Evolutionary conservation across 768 basidiomycete genomes (phyloP).

Genomic region (Boletellus ananas): DNA sequence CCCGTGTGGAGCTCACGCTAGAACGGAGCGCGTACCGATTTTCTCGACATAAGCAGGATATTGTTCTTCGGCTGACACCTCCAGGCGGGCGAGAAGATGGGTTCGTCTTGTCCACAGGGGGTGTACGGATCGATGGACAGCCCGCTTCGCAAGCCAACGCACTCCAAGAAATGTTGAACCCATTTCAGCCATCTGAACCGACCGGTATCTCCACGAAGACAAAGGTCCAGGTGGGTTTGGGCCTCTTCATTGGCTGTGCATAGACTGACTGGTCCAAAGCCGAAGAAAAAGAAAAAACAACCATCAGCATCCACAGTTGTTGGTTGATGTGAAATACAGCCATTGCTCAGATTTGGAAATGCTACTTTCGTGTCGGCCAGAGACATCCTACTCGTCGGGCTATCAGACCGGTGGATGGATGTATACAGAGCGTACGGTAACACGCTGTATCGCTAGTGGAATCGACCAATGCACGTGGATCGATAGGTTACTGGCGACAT

Average conservation of each 20-base stretch:
- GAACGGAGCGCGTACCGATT: slow-evolving; percentile 25
- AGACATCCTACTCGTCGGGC: too few species aligned
- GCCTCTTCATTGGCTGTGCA: background rate
- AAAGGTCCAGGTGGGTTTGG: slow-evolving; percentile 15
- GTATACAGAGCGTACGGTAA: too few species aligned
- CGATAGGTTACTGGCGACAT: too few species aligned
- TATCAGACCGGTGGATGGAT: too few species aligned
- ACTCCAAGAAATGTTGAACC: slow-evolving; percentile 20
- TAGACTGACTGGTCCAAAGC: slow-evolving; percentile 9
- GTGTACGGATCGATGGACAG: slow-evolving; percentile 25
- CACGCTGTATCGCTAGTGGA: too few species aligned
- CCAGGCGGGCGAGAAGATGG: slow-evolving; percentile 14
- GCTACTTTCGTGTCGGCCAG: background rate
- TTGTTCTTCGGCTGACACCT: slow-evolving; percentile 16
- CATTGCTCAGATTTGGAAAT: background rate
- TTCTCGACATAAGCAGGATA: slow-evolving; percentile 16
- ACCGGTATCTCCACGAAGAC: slow-evolving; percentile 7
- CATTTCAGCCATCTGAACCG: slow-evolving; percentile 7
- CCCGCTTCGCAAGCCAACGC: slow-evolving; percentile 17
- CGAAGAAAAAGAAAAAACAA: slow-evolving; percentile 20
- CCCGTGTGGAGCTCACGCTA: slow-evolving; percentile 21
- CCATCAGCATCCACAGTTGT: background rate
- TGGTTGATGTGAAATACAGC: slow-evolving; percentile 5
- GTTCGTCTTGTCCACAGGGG: slow-evolving; percentile 22
- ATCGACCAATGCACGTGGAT: too few species aligned